Evolutionary conservation across 2,329 filamentous ascomycete genomes (phyloP), one percentile per base, ranked within the genome.

Genomic region (Aspergillus transmontanensis): DNA sequence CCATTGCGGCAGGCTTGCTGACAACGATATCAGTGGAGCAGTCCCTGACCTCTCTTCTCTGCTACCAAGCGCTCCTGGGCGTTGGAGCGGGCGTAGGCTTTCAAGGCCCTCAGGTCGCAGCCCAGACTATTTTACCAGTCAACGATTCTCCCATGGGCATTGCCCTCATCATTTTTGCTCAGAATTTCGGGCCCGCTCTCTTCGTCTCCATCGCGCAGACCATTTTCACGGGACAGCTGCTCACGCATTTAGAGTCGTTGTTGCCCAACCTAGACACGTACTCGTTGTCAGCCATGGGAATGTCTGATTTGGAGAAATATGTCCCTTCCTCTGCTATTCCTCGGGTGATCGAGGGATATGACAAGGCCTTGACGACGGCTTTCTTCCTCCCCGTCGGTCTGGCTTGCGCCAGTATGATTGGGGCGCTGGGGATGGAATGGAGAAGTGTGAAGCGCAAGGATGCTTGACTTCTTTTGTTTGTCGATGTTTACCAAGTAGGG

Each of bases 121-220:
- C 68, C 9, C 75, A 77, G 61, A 72, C 70, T 9, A 68, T 72
- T 2, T 68, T 76, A 12, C 43, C 61, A 1, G 57, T 66, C 0
- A 58, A 61, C 1, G 73, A 76, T 28, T 66, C 76, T 12, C 67
- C 74, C 0, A 66, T 72, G 11, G 75, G 72, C 16, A 69, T 71
- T 19, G 68, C 72, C 0, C 51, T 69, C 1, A 58, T 74, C 2
- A 71, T 71, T 14, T 76, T 77, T 50, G 64, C 67, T 28, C 72
- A 75, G 55, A 71, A 70, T 19, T 67, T 77, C 11, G 74, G 71
- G 6, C 72, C 73, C 23, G 66, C 74, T 0, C 57, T 78, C 12
- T 75, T 74, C 57, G 66, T 76, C 36, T 71, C 73, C 2, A 70
- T 75, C 28, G 73, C 56, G 14, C 72, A 77, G 43, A 74, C 71